Evolutionary conservation across 495 filamentous ascomycete species (phyloP).

Genomic region (Annulohypoxylon moriforme): DNA sequence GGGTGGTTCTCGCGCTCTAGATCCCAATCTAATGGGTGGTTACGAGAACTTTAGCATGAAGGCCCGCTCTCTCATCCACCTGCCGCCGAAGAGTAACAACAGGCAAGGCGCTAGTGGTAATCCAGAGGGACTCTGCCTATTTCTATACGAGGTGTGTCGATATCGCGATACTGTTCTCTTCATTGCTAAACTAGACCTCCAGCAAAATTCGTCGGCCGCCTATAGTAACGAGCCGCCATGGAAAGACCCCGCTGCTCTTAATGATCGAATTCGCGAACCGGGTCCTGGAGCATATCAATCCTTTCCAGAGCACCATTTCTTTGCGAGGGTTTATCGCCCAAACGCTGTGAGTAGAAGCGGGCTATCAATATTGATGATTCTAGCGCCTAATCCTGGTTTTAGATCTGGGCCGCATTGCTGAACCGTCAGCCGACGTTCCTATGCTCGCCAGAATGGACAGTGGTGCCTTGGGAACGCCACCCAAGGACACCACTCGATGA

Average conservation of each 20-base stretch:
- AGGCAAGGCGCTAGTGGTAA: neutral
- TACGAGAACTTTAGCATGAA: constrained; percentile 53
- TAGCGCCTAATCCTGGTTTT: constrained; percentile 24
- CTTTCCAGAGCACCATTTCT: constrained; percentile 63
- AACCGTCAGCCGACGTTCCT: constrained; percentile 58
- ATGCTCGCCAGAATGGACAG: constrained; percentile 56
- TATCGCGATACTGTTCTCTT: neutral
- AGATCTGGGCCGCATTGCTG: constrained; percentile 58
- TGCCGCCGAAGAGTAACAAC: constrained; percentile 38
- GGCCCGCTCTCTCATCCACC: constrained; percentile 51
- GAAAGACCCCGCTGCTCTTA: constrained; percentile 42
- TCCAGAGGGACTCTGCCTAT: constrained; percentile 53
- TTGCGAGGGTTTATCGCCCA: constrained; percentile 59
- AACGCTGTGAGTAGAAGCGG: constrained; percentile 55
- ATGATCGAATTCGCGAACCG: constrained; percentile 50
- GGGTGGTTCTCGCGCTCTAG: constrained; percentile 31
- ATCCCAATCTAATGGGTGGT: constrained; percentile 44
- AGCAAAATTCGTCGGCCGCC: constrained; percentile 48
- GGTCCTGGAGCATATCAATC: constrained; percentile 54
- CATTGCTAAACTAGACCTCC: neutral
- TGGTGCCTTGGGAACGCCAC: constrained; percentile 57
- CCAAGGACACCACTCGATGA: constrained; percentile 57
- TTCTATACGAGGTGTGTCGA: constrained; percentile 57
- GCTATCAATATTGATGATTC: neutral
- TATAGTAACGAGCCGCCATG: constrained; percentile 47